Evolutionary conservation across 768 basidiomycete species (phyloP).

Genomic region (Termitomyces sp.): DNA sequence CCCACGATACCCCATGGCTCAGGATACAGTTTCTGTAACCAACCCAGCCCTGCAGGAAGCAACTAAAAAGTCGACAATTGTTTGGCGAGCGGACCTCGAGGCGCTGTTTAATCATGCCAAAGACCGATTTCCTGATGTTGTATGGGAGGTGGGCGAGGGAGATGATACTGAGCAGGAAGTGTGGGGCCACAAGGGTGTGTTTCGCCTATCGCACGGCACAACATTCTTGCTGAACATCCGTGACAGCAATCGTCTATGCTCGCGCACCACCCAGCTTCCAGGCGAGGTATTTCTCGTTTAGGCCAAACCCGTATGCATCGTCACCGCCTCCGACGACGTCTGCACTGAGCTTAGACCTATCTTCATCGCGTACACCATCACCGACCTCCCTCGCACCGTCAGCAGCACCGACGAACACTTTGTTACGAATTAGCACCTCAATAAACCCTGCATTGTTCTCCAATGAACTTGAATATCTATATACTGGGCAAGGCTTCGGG

Average conservation of each 20-base stretch:
- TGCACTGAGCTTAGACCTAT: constrained; percentile 54
- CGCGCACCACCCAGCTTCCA: constrained; percentile 93
- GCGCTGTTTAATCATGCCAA: constrained; percentile 78
- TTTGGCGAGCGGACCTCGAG: constrained; percentile 82
- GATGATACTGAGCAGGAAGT: constrained; percentile 57
- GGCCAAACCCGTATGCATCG: constrained; percentile 45
- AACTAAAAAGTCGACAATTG: constrained; percentile 58
- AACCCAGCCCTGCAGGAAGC: constrained; percentile 60
- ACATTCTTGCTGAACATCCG: background rate
- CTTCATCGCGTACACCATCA: constrained; percentile 30
- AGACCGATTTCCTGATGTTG: constrained; percentile 93
- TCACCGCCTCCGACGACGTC: constrained; percentile 58
- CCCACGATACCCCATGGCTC: constrained; percentile 20
- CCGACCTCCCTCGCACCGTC: constrained; percentile 46
- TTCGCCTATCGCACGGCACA: background rate
- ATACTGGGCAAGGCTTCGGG: constrained; percentile 88
- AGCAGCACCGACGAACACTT: constrained; percentile 34
- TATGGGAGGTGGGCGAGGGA: constrained; percentile 74
- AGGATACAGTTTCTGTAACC: constrained; percentile 8
- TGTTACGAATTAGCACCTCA: constrained; percentile 62
- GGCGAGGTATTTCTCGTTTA: constrained; percentile 80
- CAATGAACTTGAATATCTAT: constrained; percentile 91
- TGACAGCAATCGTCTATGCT: constrained; percentile 82
- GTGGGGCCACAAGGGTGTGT: constrained; percentile 93
- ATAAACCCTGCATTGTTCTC: constrained; percentile 82